phyloP scores from a whole-genome alignment of 2,329 filamentous ascomycete genomes.

The Aspergillus ruber region DNA sequence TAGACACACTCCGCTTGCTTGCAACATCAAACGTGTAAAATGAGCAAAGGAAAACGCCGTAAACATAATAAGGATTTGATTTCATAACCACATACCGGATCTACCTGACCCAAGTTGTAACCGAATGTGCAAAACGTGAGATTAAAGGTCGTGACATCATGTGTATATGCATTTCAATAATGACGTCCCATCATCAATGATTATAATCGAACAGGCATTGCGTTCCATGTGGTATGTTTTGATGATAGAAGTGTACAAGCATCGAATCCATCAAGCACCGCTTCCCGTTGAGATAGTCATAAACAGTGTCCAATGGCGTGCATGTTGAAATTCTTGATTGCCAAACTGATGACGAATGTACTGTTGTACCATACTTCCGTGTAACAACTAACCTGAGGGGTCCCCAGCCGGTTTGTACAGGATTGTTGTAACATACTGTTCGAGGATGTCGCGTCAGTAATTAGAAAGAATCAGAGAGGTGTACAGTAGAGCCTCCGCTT shows the following conservation, averaged over 20 bases:
- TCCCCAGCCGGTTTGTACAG: conserved; percentile 81
- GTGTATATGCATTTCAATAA: background rate
- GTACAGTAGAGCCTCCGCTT: conserved; percentile 5
- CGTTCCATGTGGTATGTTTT: background rate
- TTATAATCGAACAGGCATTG: background rate
- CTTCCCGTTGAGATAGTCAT: too few species aligned
- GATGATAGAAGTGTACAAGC: background rate
- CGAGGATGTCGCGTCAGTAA: background rate
- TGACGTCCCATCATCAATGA: background rate
- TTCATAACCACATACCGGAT: background rate
- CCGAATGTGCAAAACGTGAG: background rate
- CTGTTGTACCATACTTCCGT: conserved; percentile 1
- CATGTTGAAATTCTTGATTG: background rate
- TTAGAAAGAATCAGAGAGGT: conserved; percentile 1
- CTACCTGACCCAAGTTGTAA: background rate
- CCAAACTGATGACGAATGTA: background rate
- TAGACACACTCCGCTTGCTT: background rate
- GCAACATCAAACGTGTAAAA: background rate
- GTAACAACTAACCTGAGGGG: conserved; percentile 23
- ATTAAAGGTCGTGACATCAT: background rate
- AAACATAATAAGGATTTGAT: background rate
- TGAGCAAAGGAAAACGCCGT: background rate
- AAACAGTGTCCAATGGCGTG: background rate
- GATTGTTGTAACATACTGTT: conserved; percentile 90
- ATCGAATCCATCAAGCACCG: too few species aligned